Evolutionary conservation across 495 filamentous ascomycete genomes (phyloP), one percentile per base, ranked within the genome.

Genomic region (Penicillium diatomitis): DNA sequence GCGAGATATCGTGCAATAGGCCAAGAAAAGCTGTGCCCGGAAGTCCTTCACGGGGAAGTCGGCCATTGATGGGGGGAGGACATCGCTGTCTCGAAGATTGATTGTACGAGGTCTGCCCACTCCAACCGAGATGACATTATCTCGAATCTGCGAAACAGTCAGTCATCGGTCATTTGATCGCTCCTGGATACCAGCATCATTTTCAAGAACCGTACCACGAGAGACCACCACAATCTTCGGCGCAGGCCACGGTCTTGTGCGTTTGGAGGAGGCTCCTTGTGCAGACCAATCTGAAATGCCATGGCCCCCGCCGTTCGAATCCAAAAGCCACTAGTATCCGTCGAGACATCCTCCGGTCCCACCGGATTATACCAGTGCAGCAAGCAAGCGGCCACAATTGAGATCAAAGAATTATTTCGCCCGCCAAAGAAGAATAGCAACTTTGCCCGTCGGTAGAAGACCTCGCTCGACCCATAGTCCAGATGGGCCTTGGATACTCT

Each of bases 341-440:
- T 63, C 1, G 60, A 63, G 7, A 63, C 60, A 53, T 61, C 55
- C 10, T 63, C 60, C 0, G 60, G 60, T 10, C 60, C 60, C 35
- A 61, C 57, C 1, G 60, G 60, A 39, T 63, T 63, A 29, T 63
- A 63, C 60, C 60, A 63, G 46, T 63, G 60, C 40, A 63, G 29
- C 0, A 63, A 51, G 37, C 60, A 63, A 37, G 60, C 60, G 11
- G 60, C 60, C 27, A 63, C 60, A 30, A 63, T 63, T 9, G 60
- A 63, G 8, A 63, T 56, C 30, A 63, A 49, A 12, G 60, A 53
- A 8, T 60, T 48, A 28, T 58, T 57, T 32, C 57, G 53, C 3
- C 60, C 60, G 11, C 60, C 60, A 46, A 63, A 63, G 40, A 63
- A 63, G 42, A 63, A 63, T 8, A 63, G 45, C 3, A 63, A 44